phyloP scores from a whole-genome alignment of 192 early-diverging fungal species.

The Podila minutissima region DNA sequence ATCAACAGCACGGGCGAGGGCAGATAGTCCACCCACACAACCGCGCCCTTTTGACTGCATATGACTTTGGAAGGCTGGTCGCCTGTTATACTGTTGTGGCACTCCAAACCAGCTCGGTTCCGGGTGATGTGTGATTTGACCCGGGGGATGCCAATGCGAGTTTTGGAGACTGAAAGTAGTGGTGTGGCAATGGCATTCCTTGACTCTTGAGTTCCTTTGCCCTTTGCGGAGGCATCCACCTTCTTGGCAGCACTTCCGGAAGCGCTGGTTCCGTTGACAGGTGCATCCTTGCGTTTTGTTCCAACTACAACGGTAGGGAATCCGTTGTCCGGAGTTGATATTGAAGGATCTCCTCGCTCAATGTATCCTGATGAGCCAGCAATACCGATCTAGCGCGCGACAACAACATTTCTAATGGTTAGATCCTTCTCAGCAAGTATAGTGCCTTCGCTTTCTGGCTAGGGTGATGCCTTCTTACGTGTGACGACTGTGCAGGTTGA shows the following conservation, averaged over 20 bases:
- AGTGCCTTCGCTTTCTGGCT: no score
- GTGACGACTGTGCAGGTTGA: conserved; percentile 6
- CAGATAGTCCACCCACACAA: conserved; percentile 71
- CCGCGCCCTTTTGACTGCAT: conserved; percentile 55
- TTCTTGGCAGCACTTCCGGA: conserved; percentile 26
- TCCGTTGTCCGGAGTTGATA: conserved; percentile 47
- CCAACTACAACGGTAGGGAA: conserved; percentile 54
- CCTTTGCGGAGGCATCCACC: conserved; percentile 20
- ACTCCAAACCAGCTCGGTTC: conserved; percentile 38
- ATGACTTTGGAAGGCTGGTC: conserved; percentile 54
- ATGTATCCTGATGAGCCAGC: conserved; percentile 8
- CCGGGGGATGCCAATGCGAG: conserved; percentile 58
- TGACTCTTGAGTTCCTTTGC: conserved; percentile 28
- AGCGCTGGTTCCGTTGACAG: conserved; percentile 11
- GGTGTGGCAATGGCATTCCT: conserved; percentile 52
- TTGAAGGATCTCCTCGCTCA: conserved; percentile 52
- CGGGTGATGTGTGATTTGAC: conserved; percentile 53
- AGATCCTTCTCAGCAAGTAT: no score
- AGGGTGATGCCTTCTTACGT: neutral
- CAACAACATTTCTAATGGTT: neutral
- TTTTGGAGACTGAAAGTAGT: conserved; percentile 51
- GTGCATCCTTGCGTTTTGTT: conserved; percentile 57
- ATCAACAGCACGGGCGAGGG: conserved; percentile 67
- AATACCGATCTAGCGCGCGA: neutral
- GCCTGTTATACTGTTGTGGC: conserved; percentile 42